These are phyloP conservation scores for Sporothrix globosa DNA, from an alignment of 2,329 filamentous ascomycete genomes.

Conservation along the genomic window DNA sequence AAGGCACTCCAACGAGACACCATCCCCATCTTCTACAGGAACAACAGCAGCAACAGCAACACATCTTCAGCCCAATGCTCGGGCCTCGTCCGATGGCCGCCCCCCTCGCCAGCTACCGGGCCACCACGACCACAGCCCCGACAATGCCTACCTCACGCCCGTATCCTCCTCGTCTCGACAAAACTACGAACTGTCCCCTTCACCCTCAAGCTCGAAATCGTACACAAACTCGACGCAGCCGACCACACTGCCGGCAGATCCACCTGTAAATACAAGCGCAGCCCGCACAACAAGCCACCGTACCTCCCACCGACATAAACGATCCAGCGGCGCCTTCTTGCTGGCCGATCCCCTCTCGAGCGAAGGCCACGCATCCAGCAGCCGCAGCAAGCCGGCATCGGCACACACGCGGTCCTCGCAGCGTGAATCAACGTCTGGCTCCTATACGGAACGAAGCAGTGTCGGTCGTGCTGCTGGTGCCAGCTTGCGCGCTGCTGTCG, in stretches of 20 bases:
- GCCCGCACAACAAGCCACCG: slow-evolving; percentile 9
- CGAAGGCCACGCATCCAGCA: slow-evolving; percentile 30
- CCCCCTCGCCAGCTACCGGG: neutral
- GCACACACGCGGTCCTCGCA: neutral
- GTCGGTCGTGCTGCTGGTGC: neutral
- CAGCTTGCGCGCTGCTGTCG: neutral
- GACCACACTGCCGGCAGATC: neutral
- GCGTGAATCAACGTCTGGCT: neutral
- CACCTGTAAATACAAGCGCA: neutral
- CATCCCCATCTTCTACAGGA: neutral
- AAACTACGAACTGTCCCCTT: slow-evolving; percentile 2
- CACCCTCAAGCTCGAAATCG: neutral
- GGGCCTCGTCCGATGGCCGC: neutral
- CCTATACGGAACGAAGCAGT: neutral
- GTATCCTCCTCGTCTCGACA: slow-evolving; percentile 17
- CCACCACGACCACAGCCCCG: neutral
- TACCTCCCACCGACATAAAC: slow-evolving; percentile 38
- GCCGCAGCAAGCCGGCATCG: neutral
- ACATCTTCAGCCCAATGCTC: neutral
- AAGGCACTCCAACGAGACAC: neutral
- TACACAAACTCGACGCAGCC: neutral
- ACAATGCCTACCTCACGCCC: neutral
- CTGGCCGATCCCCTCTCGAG: slow-evolving; percentile 50
- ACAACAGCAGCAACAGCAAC: neutral
- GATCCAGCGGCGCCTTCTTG: slow-evolving; percentile 56